Percentiles rank a stretch among this genome's conserved stretches.
Evolutionary conservation across 2,329 filamentous ascomycete genomes (phyloP).

Genomic region (Tolypocladium paradoxum): DNA sequence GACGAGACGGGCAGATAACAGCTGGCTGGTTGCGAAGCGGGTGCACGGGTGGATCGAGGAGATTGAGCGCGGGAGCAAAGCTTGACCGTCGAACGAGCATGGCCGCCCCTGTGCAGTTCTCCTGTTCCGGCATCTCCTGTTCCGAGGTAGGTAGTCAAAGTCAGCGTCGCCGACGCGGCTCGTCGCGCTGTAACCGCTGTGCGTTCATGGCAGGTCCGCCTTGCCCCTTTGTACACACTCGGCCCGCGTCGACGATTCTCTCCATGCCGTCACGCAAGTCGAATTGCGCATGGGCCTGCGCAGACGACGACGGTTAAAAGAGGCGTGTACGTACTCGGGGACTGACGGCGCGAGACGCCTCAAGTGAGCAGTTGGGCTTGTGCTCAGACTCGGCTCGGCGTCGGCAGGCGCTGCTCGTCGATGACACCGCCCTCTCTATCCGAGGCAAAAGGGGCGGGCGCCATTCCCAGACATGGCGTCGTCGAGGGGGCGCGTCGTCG

Average conservation of each 20-base stretch:
- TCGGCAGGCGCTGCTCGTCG: background rate
- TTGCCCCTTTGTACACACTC: no score
- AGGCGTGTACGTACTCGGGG: background rate
- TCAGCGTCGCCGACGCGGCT: background rate
- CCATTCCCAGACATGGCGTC: background rate
- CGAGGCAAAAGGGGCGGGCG: background rate
- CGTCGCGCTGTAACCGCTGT: background rate
- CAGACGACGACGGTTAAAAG: background rate
- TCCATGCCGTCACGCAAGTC: background rate
- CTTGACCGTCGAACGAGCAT: background rate
- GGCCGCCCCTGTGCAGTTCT: background rate
- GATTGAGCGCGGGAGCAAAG: slow-evolving; percentile 10
- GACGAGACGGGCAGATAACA: slow-evolving; percentile 12
- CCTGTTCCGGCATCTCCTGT: background rate
- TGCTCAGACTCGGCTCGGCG: background rate
- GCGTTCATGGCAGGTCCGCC: no score
- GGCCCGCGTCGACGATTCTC: background rate
- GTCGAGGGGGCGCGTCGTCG: no score
- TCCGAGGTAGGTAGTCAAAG: background rate
- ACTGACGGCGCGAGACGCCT: background rate
- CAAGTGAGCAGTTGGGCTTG: background rate
- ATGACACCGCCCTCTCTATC: background rate
- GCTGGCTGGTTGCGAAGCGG: slow-evolving; percentile 16
- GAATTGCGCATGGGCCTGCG: no score
- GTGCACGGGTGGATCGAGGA: slow-evolving; percentile 18